Conservation (phyloP, 2,329 filamentous ascomycete species). For the Xylariaceae sp. region DNA sequence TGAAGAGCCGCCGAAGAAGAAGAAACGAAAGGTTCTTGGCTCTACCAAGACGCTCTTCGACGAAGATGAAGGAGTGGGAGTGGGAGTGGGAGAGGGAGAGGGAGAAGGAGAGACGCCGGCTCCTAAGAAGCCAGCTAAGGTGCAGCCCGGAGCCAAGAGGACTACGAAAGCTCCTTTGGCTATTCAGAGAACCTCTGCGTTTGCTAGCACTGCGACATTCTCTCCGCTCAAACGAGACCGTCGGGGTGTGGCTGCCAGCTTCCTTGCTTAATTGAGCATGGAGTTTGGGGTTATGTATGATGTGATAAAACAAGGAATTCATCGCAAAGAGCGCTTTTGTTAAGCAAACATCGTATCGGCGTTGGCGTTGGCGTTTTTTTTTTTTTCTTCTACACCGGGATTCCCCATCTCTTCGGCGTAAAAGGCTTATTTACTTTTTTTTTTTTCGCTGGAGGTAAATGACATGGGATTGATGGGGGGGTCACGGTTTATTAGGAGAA, state of each 20-base stretch:
- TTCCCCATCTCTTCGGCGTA: too few relatives aligned
- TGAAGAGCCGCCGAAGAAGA: constrained; percentile 47
- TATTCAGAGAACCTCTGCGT: constrained; percentile 38
- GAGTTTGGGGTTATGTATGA: constrained; percentile 6
- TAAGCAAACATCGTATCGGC: constrained; percentile 15
- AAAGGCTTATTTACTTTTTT: neutral
- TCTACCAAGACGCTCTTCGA: constrained; percentile 65
- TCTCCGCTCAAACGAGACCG: constrained; percentile 68
- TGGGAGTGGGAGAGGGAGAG: too few relatives aligned
- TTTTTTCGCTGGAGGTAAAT: neutral
- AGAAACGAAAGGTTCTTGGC: constrained; percentile 68
- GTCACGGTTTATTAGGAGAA: too few relatives aligned
- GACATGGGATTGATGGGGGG: too few relatives aligned
- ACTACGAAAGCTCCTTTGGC: constrained; percentile 35
- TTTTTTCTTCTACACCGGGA: too few relatives aligned
- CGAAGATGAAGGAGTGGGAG: constrained; percentile 53
- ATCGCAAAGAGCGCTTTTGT: constrained; percentile 1
- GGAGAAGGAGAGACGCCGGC: constrained; percentile 37
- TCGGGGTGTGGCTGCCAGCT: constrained; percentile 57
- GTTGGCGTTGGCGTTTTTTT: neutral
- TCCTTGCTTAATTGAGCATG: constrained; percentile 40
- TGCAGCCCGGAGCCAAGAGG: constrained; percentile 24
- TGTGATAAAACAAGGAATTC: neutral
- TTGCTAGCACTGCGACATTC: constrained; percentile 50
- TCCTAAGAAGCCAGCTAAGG: constrained; percentile 28